Evolutionary conservation across 805 yeast species (phyloP), one percentile per base, ranked within the genome.

Genomic region (Scheffersomyces ergatensis): DNA sequence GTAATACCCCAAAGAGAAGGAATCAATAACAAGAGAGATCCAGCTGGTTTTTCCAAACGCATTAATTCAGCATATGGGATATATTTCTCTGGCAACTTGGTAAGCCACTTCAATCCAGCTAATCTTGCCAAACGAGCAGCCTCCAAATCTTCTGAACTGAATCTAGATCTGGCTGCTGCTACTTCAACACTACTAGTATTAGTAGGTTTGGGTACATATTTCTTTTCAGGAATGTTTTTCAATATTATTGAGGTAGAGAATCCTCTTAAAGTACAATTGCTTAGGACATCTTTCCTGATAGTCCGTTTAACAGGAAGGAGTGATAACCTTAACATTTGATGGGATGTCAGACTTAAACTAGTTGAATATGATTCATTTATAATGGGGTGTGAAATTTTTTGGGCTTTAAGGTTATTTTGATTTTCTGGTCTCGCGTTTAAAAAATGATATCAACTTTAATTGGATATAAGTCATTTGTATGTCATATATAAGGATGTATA

Each of bases 41-140:
- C 99, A n/a, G 86, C 95, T 0, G 99, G 99, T 52, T 88, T 88
- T 57, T 93, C 99, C 40, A 92, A 62, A 40, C 99, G 73, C 85
- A 89, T 83, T 40, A 93, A 68, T 55, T 89, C 95, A 33, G 96
- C 95, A 58, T 89, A 93, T 0, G 99, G 98, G 34, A 87, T 82
- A 80, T 82, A 72, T 42, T 72, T 72, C 32, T 68, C 72, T 0
- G 99, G 98, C 18, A 93, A 70, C 25, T 72, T 70, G 1, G 80
- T 67, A 13, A 87, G 70, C 57, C 72, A 67, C 0, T 79, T 71
- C 26, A 69, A 54, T 11, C 59, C 60, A 2, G 70, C 70, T 31
- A 65, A 47, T 46, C 89, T 66, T 11, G 77, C 76, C 21, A 70
- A 60, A 33, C 74, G 68, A 7, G 83, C 88, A 2, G 69, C 67